A percentile compares a stretch with the other conserved stretches of the same genome.
phyloP scores from a whole-genome alignment of 441 rosid species.

The Pelargonium fulgidum region DNA sequence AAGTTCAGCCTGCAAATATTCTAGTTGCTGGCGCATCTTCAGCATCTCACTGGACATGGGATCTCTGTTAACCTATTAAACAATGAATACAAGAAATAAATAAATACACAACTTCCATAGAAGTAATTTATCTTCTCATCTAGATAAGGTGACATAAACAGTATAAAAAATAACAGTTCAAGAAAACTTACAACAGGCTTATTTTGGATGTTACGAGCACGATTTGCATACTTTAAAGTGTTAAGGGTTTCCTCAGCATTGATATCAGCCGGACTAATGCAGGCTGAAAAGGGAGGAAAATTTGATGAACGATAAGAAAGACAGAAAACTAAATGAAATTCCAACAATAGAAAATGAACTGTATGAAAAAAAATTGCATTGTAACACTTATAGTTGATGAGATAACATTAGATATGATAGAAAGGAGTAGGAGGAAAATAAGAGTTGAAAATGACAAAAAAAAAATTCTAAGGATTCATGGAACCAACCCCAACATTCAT shows the following conservation, averaged over 20 bases:
- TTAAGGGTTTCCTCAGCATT: conserved; percentile 99
- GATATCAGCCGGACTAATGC: conserved; percentile 97
- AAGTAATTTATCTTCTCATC: conserved; percentile 8
- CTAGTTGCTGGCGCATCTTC: conserved; percentile 93
- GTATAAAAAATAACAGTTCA: conserved; percentile 11
- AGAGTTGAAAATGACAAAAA: too few relatives aligned
- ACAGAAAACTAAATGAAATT: neutral
- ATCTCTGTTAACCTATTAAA: conserved; percentile 78
- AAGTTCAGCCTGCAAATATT: conserved; percentile 92
- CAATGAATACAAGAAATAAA: conserved; percentile 8
- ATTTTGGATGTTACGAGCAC: conserved; percentile 94
- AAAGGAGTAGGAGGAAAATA: too few relatives aligned
- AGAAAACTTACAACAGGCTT: conserved; percentile 83
- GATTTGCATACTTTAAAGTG: conserved; percentile 93
- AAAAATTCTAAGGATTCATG: too few relatives aligned
- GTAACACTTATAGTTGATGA: too few relatives aligned
- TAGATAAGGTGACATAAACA: neutral
- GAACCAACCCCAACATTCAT: too few relatives aligned
- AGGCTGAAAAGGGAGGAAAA: conserved; percentile 44
- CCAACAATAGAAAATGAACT: neutral
- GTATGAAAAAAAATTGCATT: too few relatives aligned
- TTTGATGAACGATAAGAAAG: conserved; percentile 10
- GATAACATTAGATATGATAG: too few relatives aligned
- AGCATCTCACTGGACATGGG: conserved; percentile 95
- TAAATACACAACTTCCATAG: conserved; percentile 9